Evolutionary conservation across 371 early-diverging fungal species (phyloP).

Genomic region (Actinomucor elegans): DNA sequence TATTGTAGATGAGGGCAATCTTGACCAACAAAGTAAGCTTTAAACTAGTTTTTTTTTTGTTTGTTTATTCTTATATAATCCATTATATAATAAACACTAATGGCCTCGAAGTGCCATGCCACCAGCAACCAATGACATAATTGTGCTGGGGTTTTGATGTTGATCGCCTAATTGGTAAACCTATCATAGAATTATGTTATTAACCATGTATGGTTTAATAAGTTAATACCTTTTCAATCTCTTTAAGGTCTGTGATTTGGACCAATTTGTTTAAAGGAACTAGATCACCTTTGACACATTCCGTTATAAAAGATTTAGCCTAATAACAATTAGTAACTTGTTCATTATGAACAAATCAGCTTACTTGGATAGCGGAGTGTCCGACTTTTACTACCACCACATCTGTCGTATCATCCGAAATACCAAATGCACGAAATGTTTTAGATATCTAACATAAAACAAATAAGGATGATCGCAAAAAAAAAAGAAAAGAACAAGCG

Average conservation of each 20-base stretch:
- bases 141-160: slow-evolving; percentile 9
- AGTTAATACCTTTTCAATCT: slow-evolving; percentile 38
- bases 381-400: slow-evolving; percentile 55
- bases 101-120: slow-evolving; percentile 44
- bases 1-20: slow-evolving; percentile 38
- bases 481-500: neutral
- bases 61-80: too few species aligned
- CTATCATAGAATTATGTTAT: slow-evolving; percentile 7
- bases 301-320: slow-evolving; percentile 34
- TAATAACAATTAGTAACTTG: slow-evolving; percentile 5
- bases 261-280: slow-evolving; percentile 30
- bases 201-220: neutral
- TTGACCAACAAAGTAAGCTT: slow-evolving; percentile 9
- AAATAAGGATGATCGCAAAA: neutral
- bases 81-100: neutral
- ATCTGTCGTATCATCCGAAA: slow-evolving; percentile 43
- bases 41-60: neutral
- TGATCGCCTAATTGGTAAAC: slow-evolving; percentile 29
- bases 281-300: slow-evolving; percentile 40
- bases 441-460: slow-evolving; percentile 48
- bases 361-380: slow-evolving; percentile 42
- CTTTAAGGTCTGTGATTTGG: slow-evolving; percentile 22
- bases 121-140: slow-evolving; percentile 34
- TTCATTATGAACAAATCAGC: too few species aligned
- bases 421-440: slow-evolving; percentile 54